Base-by-base conservation (phyloP, 257 asterid species). In the Buddleja alternifolia region DNA sequence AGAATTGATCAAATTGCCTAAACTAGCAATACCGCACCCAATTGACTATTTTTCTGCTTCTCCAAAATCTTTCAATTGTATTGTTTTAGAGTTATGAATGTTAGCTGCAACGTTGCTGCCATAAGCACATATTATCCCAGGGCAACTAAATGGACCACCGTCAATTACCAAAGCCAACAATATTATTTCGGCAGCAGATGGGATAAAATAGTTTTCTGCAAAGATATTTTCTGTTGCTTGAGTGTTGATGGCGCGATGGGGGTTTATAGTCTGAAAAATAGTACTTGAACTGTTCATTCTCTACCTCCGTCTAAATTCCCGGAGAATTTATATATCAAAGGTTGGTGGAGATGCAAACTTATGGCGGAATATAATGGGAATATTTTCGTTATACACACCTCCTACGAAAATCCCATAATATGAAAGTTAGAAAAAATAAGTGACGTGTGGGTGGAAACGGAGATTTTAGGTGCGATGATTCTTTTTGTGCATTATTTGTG, bases 361-460 rank as follows among this genome's bases (percentile, higher is more conserved):
- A 86, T 93, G 92, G 88, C 96, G 0, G 97, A 90, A 84, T 89
- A 90, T 42, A 66, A 83, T n/a, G 98, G 96, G 29, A 90, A 90
- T 61, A 78, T 93, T 24, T 85, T 73, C 56, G 89, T 88, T 16
- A 81, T 93, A 61, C 86, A 93, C 81, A 85, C 95, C 73, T 79
- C 89, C 42, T 85, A 77, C 10, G 83, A 77, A 56, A 83, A 88
- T 70, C 98, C 97, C 0, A 85, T 88, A 59, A 73, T 90, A 40
- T 93, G 85, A 59, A 84, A 81, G 79, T 74, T 90, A 70, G 87
- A 90, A 76, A 84, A 78, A 72, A 60, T 76, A 1, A 83, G 75
- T 47, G 83, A 76, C 67, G 82, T 77, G 39, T 93, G 98, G 98
- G 80, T 85, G 69, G 90, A 87, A 78, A 73, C 80, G 79, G 86